These are phyloP conservation scores for Calocybe gangraenosa DNA, from an alignment of 768 basidiomycete genomes.

Conservation along the genomic window DNA sequence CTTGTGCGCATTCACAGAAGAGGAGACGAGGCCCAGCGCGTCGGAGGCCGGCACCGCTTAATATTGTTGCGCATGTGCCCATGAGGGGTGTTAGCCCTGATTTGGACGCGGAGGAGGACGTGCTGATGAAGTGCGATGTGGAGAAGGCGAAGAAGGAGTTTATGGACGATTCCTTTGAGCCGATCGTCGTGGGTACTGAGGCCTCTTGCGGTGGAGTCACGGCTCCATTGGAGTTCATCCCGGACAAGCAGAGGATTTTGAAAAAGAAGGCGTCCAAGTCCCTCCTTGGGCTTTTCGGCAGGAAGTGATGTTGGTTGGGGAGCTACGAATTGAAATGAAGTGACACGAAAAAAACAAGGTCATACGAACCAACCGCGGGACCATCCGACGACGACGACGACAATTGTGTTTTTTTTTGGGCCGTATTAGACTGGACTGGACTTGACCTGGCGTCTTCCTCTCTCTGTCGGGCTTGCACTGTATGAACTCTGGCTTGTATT, in stretches of 20 bases:
- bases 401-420: too few relatives aligned
- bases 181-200: conserved; percentile 1
- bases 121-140: not conserved
- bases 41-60: conserved; percentile 27
- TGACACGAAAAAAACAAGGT: too few relatives aligned
- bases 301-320: conserved; percentile 4
- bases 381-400: too few relatives aligned
- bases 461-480: too few relatives aligned
- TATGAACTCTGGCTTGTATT: too few relatives aligned
- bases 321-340: too few relatives aligned
- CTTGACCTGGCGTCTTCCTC: too few relatives aligned
- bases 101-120: conserved; percentile 6
- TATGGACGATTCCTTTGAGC: conserved; percentile 37
- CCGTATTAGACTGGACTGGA: too few relatives aligned
- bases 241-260: conserved; percentile 64
- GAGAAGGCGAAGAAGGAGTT: conserved; percentile 27
- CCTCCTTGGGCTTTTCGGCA: conserved; percentile 10
- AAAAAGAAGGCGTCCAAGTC: conserved; percentile 10
- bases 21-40: conserved; percentile 22
- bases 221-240: too few relatives aligned
- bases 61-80: conserved; percentile 23
- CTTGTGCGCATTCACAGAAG: not conserved
- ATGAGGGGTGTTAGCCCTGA: conserved; percentile 13
- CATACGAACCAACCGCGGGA: too few relatives aligned
- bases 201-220: not conserved